Evolutionary conservation across 164 flowering plant genomes (phyloP), one percentile per base, ranked within the genome.

Genomic region (Vitis amurensis): DNA sequence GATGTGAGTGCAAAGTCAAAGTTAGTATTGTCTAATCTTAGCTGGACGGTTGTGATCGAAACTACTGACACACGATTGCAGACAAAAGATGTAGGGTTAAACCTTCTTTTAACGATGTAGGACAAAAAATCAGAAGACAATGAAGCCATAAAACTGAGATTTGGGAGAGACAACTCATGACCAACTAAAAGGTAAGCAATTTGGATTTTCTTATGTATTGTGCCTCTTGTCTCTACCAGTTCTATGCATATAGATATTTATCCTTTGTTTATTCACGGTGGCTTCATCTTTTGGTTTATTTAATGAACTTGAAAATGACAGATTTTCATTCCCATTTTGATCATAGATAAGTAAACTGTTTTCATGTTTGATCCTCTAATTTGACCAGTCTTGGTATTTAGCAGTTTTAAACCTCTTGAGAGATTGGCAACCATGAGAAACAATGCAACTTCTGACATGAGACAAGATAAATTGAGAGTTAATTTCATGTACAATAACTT

Each of bases 11-110:
- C 77, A 81, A 82, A 82, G 84, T 85, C 87, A 82, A 86, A 77
- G 64, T 71, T 69, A 67, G 73, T 73, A 83, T 77, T 85, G 89
- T 84, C 82, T 78, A 84, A 83, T 82, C 61, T 79, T 5, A 61
- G 56, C 75, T 83, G 83, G 84, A 83, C 62, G 84, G 73, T 81
- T 81, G 71, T 82, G 86, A 83, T 83, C 79, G 30, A 63, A 59
- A 59, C 60, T 52, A 51, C 84, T 82, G 83, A 74, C 79, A 81
- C 15, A 72, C 44, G 70, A 74, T 64, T 16, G 50, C 77, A 72
- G 70, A 61, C 73, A 78, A 60, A 47, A 31, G 64, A 57, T 12
- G 73, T 69, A 44, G 60, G 71, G 62, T 44, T 19, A 29, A 73
- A 74, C 59, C 82, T 63, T 67, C 82, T 79, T 82, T 83, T 77